phyloP scores from a whole-genome alignment of 2,329 filamentous ascomycete genomes.

The Zymoseptoria pseudotritici region DNA sequence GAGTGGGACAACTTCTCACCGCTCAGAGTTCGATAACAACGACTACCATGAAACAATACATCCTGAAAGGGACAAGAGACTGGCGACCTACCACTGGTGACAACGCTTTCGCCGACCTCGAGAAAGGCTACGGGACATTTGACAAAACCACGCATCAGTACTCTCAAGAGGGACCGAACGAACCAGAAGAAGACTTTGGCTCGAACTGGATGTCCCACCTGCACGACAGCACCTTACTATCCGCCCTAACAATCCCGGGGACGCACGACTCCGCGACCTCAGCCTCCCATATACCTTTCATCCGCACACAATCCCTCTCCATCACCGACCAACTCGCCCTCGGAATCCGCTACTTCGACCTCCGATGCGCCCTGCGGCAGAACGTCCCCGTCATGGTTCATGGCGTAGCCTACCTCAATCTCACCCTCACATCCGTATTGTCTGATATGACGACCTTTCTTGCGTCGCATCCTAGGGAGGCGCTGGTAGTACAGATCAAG shows the following conservation, averaged over 20 bases:
- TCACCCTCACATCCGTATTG: slow-evolving; percentile 24
- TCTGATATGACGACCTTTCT: slow-evolving; percentile 26
- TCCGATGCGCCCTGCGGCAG: slow-evolving; percentile 28
- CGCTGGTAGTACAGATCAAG: slow-evolving; percentile 30
- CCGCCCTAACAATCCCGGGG: slow-evolving; percentile 29
- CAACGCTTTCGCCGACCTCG: neutral
- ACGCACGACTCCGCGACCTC: slow-evolving; percentile 32
- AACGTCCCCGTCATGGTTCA: slow-evolving; percentile 32
- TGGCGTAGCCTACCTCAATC: slow-evolving; percentile 24
- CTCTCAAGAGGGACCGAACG: neutral
- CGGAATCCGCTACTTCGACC: slow-evolving; percentile 32
- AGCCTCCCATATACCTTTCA: slow-evolving; percentile 29
- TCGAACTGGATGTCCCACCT: slow-evolving; percentile 15
- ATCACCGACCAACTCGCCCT: slow-evolving; percentile 25
- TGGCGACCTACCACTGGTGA: neutral
- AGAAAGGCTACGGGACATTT: slow-evolving; percentile 5
- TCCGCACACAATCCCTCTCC: slow-evolving; percentile 27
- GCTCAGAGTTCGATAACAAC: neutral
- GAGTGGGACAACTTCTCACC: neutral
- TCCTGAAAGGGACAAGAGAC: neutral
- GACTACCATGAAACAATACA: neutral
- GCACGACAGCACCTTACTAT: slow-evolving; percentile 19
- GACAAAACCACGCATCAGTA: neutral
- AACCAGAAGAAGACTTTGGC: neutral
- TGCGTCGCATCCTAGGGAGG: slow-evolving; percentile 24